Base-by-base conservation (phyloP, 768 basidiomycete genomes). In the Postia placenta region DNA sequence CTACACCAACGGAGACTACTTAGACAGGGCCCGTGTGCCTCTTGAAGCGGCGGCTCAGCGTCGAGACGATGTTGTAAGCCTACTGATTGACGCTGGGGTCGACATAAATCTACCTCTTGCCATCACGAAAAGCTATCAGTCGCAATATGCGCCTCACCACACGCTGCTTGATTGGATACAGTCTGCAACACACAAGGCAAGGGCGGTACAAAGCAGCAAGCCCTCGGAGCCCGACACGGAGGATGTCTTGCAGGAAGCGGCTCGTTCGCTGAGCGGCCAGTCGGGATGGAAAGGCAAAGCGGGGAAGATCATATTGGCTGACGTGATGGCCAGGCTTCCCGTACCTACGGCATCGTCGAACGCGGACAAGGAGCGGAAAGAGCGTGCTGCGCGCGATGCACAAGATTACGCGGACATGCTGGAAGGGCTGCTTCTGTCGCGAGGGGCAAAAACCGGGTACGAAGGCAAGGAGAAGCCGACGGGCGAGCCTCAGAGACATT, bases 21-120 rank as follows among this genome's bases (percentile, higher is more conserved):
- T 39, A 37, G 19, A 20, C 22, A 1, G 38, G n/a, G 19, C 39
- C 43, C 19, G 56, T 12, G 39, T 48, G 33, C 67, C 68, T 1
- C 35, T 66, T 0, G 68, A 65, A 42, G 53, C 51, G 1, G 61
- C 67, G 11, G 17, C 68, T 14, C 20, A 19, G 4, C 42, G 35
- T 20, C 48, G 50, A 25, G 64, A 60, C 46, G 56, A 65, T n/a
- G 52, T 63, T 19, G 50, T 63, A 5, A 45, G 56, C 11, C 54
- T 67, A n/a, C 52, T 68, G 11, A 49, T 60, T 12, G 53, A 56
- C 1, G 51, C 65, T 2, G 67, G 64, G 15, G 65, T 63, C 1
- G 54, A 62, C 7, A 17, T 39, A 7, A 7, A 33, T 15, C 30
- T 33, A 33, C 30, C 30, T 7, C 7, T 15, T 7, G 15, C 15